Evolutionary conservation across 768 basidiomycete genomes (phyloP), one percentile per base, ranked within the genome.

Genomic region (Naematelia aurantialba): DNA sequence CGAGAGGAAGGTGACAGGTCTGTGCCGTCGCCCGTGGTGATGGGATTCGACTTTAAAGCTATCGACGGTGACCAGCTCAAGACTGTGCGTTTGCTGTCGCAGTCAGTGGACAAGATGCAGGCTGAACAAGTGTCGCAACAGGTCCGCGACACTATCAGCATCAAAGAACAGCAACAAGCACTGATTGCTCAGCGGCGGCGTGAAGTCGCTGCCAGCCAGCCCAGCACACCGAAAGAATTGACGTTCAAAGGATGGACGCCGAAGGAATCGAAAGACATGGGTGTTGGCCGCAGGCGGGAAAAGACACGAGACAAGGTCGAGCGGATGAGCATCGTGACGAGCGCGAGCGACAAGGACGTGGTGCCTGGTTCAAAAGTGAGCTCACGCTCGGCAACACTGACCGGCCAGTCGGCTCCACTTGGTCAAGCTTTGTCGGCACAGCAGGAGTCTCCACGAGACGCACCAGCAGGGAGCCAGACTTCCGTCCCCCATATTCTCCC

Each of bases 151-250:
- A 74, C 72, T 4, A 63, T 74, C 45, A 63, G 63, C 27, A 70
- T 74, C 61, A 71, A 71, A 52, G 65, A 71, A 45, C 72, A 74
- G 54, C 72, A 74, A 34, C 63, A 74, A 63, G 72, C 72, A 27
- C 54, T 74, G 17, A 74, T 74, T 27, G 72, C 72, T 55, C 62
- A 63, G n/a, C 56, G 72, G 24, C 39, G 67, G n/a, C 48, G 68
- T 44, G 69, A 71, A 22, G 52, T 58, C 13, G 67, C 63, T 3
- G 68, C 62, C 21, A 61, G 59, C 34, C 62, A 60, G 12, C 68
- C 71, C 5, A 63, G 47, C 22, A 67, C 65, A 5, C 71, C 71
- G 14, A 69, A 67, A 39, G 71, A 73, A 49, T 26, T 73, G 42
- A 73, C 68, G 22, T 73, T 73, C 63, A 73, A 73, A 48, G 71